A percentile compares a stretch with the other conserved stretches of the same genome.
Evolutionary conservation across 2,329 filamentous ascomycete genomes (phyloP).

Genomic region (Coniosporium tulheliwenetii): DNA sequence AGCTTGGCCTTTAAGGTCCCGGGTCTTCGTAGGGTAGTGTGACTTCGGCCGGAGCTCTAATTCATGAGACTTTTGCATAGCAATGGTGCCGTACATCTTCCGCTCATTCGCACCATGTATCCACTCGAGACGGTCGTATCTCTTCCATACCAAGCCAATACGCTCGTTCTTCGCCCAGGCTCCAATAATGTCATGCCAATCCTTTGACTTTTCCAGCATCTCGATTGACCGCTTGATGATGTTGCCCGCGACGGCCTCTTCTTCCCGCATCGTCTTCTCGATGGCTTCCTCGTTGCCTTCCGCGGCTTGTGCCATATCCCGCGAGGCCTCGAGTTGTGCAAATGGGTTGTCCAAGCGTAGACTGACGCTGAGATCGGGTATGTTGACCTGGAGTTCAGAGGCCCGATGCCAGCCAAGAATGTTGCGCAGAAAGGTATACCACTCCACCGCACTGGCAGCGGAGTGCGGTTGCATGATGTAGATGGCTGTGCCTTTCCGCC

Average conservation of each 20-base stretch:
- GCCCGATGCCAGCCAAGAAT: constrained; percentile 43
- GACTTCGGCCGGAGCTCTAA: constrained; percentile 49
- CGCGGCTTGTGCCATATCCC: constrained; percentile 22
- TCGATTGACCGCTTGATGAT: constrained; percentile 44
- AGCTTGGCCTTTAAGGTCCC: constrained; percentile 21
- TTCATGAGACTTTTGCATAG: constrained; percentile 50
- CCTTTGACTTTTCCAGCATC: constrained; percentile 38
- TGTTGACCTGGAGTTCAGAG: constrained; percentile 40
- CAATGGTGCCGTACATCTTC: constrained; percentile 54
- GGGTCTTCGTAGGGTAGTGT: constrained; percentile 42
- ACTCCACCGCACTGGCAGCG: constrained; percentile 46
- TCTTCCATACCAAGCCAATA: constrained; percentile 52
- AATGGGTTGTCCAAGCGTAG: constrained; percentile 46
- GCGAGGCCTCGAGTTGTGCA: constrained; percentile 30
- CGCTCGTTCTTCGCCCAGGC: constrained; percentile 42
- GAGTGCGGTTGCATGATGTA: constrained; percentile 48
- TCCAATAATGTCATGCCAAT: constrained; percentile 44
- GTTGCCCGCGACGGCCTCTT: constrained; percentile 37
- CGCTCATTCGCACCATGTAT: constrained; percentile 49
- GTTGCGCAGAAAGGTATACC: constrained; percentile 50
- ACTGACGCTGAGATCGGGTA: constrained; percentile 46
- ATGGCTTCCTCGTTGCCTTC: constrained; percentile 31
- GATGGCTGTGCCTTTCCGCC: constrained; percentile 38
- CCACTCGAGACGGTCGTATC: constrained; percentile 55
- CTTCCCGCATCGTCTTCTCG: constrained; percentile 28